Percentiles rank a stretch among this genome's conserved stretches.
phyloP scores from a whole-genome alignment of 1,284 basidiomycete genomes.

The Puccinia triticina region DNA sequence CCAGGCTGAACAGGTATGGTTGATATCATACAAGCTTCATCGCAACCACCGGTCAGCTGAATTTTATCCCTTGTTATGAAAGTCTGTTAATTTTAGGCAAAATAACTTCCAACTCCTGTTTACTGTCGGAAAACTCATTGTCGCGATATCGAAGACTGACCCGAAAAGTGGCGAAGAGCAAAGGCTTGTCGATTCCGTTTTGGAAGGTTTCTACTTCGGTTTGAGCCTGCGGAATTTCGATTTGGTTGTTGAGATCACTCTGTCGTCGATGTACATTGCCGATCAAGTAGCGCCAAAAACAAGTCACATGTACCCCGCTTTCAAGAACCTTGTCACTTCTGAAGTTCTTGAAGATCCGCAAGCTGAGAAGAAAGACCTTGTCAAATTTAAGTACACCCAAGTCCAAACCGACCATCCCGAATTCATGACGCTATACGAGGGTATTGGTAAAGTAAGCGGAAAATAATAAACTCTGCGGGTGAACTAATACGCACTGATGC shows the following conservation, averaged over 20 bases:
- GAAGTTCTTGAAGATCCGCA: conserved; percentile 63
- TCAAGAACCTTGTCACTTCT: conserved; percentile 75
- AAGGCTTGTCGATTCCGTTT: conserved; percentile 75
- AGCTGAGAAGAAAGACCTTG: conserved; percentile 68
- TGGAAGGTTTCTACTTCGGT: conserved; percentile 77
- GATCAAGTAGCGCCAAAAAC: conserved; percentile 71
- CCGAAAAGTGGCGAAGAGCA: conserved; percentile 66
- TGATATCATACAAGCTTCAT: not conserved
- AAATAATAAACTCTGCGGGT: not conserved
- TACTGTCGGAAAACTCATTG: conserved; percentile 82
- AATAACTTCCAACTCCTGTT: conserved; percentile 87
- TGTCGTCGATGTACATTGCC: conserved; percentile 68
- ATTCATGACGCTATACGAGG: conserved; percentile 78
- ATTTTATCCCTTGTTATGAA: conserved; percentile 9
- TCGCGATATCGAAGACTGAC: conserved; percentile 74
- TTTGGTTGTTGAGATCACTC: conserved; percentile 82
- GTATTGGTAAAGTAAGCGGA: conserved; percentile 67
- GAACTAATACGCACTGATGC: not conserved
- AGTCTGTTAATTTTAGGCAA: conserved; percentile 72
- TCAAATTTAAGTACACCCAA: conserved; percentile 80
- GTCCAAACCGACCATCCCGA: conserved; percentile 85
- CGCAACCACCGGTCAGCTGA: not conserved
- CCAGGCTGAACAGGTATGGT: conserved; percentile 65
- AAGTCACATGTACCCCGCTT: conserved; percentile 59
- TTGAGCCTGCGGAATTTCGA: conserved; percentile 79